Evolutionary conservation across 805 yeast genomes (phyloP).

Genomic region (Peterozyma xylosa): DNA sequence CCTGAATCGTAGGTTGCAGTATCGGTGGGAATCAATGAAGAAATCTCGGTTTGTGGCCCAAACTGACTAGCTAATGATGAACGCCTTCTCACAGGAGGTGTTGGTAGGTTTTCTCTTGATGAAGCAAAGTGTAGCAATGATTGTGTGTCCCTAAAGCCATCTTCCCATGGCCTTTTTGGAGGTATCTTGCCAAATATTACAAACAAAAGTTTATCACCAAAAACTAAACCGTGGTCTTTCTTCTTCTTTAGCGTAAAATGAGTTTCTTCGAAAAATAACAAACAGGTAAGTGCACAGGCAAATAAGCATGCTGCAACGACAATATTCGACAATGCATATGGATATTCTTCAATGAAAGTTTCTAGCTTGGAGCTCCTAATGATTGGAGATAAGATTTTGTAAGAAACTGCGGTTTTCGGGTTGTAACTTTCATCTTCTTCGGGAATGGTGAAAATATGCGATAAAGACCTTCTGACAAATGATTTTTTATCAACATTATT

Average conservation of each 20-base stretch:
- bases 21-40: not conserved
- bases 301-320: conserved; percentile 31
- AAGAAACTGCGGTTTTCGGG: not conserved
- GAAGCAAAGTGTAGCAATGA: not conserved
- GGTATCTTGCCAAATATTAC: conserved; percentile 12
- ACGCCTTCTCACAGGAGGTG: not conserved
- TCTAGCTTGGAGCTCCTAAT: not conserved
- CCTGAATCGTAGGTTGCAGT: not conserved
- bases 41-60: not conserved
- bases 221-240: conserved; percentile 35
- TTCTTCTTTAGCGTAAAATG: conserved; percentile 30
- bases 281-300: conserved; percentile 26
- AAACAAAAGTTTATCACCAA: conserved; percentile 29
- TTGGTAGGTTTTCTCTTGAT: not conserved
- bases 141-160: no score
- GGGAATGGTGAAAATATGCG: not conserved
- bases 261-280: conserved; percentile 39
- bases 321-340: conserved; percentile 48
- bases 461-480: not conserved
- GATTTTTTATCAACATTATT: not conserved
- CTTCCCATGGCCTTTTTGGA: conserved; percentile 10
- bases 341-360: conserved; percentile 24
- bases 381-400: not conserved
- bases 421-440: not conserved
- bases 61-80: not conserved